Conservation (phyloP, 768 basidiomycete genomes). For the Terana coerulea region DNA sequence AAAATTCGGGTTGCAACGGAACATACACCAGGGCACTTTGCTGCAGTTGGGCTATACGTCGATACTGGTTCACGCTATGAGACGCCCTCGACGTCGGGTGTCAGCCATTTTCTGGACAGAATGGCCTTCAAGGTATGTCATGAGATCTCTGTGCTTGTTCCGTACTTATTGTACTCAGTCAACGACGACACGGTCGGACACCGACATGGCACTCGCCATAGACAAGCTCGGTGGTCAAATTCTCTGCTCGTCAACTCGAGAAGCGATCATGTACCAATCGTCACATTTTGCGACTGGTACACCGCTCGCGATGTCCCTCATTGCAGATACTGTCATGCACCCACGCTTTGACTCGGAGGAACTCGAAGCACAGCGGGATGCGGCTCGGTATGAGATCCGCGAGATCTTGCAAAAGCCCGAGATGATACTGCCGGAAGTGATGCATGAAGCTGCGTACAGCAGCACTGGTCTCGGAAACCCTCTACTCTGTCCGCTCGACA, state of each 20-base stretch:
- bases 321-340: constrained; percentile 86
- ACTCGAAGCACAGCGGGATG: constrained; percentile 77
- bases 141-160: neutral
- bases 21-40: constrained; percentile 88
- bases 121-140: constrained; percentile 92
- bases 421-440: constrained; percentile 85
- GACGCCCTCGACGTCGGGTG: constrained; percentile 64
- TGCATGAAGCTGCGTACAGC: constrained; percentile 85
- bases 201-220: constrained; percentile 77
- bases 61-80: constrained; percentile 95
- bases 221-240: constrained; percentile 90
- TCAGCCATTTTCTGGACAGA: constrained; percentile 89
- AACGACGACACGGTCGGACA: constrained; percentile 65
- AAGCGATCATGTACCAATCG: constrained; percentile 97
- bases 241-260: constrained; percentile 84
- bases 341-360: constrained; percentile 76
- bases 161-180: constrained; percentile 56
- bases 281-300: constrained; percentile 86
- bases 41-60: constrained; percentile 88
- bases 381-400: constrained; percentile 86
- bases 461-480: constrained; percentile 83
- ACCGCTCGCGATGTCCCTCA: constrained; percentile 77
- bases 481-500: constrained; percentile 82
- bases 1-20: constrained; percentile 92
- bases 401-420: constrained; percentile 90